Percentiles rank a stretch among this genome's conserved stretches.
These are phyloP conservation scores for Cyberlindnera nakhonratchasimensis DNA, from an alignment of 805 yeast genomes.

Conservation along the genomic window DNA sequence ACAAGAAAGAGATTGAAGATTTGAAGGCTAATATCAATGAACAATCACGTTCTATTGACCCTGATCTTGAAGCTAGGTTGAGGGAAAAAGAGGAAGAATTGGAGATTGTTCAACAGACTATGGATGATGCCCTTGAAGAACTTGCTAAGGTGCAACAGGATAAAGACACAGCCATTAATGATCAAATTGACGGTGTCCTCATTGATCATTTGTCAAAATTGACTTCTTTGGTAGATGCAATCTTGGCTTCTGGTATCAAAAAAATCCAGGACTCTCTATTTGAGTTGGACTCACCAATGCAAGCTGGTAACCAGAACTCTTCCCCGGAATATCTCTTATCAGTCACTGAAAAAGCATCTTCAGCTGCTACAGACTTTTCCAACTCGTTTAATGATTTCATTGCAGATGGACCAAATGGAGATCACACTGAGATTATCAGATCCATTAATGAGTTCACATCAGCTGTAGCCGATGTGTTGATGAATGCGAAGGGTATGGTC, in stretches of 20 bases:
- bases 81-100: slow-evolving; percentile 73
- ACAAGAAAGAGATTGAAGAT: slow-evolving; percentile 57
- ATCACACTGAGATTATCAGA: slow-evolving; percentile 57
- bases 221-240: slow-evolving; percentile 61
- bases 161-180: slow-evolving; percentile 51
- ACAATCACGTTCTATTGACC: slow-evolving; percentile 21
- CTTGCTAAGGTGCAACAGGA: slow-evolving; percentile 48
- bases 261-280: slow-evolving; percentile 69
- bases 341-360: slow-evolving; percentile 64
- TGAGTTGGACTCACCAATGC: slow-evolving; percentile 74
- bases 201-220: slow-evolving; percentile 47
- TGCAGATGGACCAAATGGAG: slow-evolving; percentile 71
- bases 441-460: slow-evolving; percentile 61
- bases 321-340: slow-evolving; percentile 68
- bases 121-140: slow-evolving; percentile 67
- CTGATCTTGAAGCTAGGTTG: slow-evolving; percentile 43
- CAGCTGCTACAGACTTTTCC: slow-evolving; percentile 76
- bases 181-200: slow-evolving; percentile 53
- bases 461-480: slow-evolving; percentile 57
- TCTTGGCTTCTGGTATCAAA: slow-evolving; percentile 63
- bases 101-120: slow-evolving; percentile 73
- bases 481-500: slow-evolving; percentile 67
- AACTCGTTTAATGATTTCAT: slow-evolving; percentile 69
- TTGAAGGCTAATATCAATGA: slow-evolving; percentile 37
- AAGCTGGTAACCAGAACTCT: slow-evolving; percentile 75